Conservation (phyloP, 2,329 filamentous ascomycete species). For the Colletotrichum cuscutae region DNA sequence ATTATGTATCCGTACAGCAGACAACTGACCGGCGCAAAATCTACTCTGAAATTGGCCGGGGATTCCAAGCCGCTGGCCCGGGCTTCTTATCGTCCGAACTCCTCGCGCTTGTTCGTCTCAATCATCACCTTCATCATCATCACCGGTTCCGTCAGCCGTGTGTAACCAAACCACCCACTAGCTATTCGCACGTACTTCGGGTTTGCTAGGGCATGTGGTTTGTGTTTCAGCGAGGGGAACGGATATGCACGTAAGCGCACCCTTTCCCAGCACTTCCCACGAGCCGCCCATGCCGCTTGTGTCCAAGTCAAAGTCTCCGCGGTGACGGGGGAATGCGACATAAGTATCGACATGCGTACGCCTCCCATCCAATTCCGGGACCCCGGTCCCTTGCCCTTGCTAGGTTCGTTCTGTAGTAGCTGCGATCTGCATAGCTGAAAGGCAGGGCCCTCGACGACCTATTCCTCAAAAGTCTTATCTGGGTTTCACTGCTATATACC, state of each 20-base stretch:
- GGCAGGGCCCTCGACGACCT: neutral
- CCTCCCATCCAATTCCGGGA: neutral
- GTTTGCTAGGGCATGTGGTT: neutral
- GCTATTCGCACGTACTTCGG: neutral
- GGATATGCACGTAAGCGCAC: neutral
- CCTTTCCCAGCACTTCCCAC: neutral
- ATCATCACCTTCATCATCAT: neutral
- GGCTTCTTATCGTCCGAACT: neutral
- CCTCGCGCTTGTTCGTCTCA: neutral
- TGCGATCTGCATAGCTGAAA: slow-evolving; percentile 12
- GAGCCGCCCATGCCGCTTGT: neutral
- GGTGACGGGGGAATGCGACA: neutral
- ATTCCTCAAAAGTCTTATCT: neutral
- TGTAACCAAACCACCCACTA: neutral
- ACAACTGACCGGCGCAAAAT: neutral
- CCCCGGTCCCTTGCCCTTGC: slow-evolving; percentile 8
- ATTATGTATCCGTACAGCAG: neutral
- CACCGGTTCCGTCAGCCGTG: neutral
- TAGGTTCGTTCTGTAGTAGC: neutral
- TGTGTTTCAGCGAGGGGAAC: neutral
- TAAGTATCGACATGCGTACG: neutral
- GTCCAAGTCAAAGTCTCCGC: neutral
- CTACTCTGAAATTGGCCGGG: neutral
- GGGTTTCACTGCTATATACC: slow-evolving; percentile 14
- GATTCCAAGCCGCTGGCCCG: neutral